Conservation (phyloP, 441 rosid genomes). For the Eruca vesicaria region DNA sequence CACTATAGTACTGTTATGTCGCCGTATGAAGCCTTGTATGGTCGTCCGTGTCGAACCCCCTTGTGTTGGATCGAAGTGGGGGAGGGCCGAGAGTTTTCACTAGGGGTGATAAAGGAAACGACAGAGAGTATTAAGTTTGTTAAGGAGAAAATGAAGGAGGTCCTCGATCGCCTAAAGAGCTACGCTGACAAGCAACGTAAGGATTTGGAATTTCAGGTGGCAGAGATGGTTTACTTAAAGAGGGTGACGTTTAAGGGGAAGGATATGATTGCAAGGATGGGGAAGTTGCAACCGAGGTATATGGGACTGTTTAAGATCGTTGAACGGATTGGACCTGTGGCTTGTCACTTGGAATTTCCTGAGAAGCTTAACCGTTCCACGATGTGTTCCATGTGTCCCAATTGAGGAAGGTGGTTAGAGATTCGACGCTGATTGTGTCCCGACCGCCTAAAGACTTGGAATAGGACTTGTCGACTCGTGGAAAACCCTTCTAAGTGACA, state of each 20-base stretch:
- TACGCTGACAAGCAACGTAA: neutral
- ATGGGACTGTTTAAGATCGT: neutral
- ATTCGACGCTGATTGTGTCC: too few species aligned
- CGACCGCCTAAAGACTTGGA: too few species aligned
- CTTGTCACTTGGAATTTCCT: neutral
- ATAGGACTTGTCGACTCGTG: too few species aligned
- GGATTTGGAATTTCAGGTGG: neutral
- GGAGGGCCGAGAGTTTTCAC: neutral
- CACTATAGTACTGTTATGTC: neutral
- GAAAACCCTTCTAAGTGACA: too few species aligned
- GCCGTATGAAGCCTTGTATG: neutral
- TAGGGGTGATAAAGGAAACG: too few species aligned
- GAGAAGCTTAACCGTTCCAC: neutral
- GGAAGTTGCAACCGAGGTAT: neutral
- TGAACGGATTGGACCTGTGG: neutral
- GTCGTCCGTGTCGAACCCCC: neutral
- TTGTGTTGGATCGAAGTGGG: neutral
- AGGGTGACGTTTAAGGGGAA: neutral
- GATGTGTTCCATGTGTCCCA: neutral
- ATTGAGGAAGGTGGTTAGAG: too few species aligned
- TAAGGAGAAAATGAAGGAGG: neutral
- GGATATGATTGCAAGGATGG: neutral
- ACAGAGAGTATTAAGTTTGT: neutral
- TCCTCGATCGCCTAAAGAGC: neutral
- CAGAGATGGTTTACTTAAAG: neutral